Base-by-base conservation (phyloP, 805 yeast genomes). In the Metschnikowia koreensis region DNA sequence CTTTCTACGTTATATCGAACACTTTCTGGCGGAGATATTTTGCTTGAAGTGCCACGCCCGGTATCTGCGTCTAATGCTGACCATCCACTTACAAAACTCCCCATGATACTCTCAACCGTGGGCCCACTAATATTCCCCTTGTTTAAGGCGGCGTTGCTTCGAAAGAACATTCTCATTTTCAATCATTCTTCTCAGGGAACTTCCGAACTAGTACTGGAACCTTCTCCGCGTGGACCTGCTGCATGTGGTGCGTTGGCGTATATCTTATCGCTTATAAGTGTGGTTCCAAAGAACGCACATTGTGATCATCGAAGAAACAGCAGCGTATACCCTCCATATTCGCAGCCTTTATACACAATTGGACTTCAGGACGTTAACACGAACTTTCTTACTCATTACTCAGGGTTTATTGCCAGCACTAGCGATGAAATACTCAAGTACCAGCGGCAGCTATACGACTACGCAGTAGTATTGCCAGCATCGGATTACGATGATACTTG, bases 41-140 rank as follows among this genome's bases (percentile, higher is more conserved):
- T 41, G 40, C 38, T 41, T 33, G 46, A 40, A 33, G 41, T 38
- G 16, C 41, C 42, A 26, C 50, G 51, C 16, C 64, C 61, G 38
- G 59, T 60, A n/a, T 63, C 63, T 38, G 51, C 38, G 22, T 40
- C 44, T 2, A 39, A 38, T 12, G 38, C 53, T 7, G 55, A 81
- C 60, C 82, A 80, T 68, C 66, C 79, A 15, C 67, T 77, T 31
- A 65, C 70, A 41, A 61, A 60, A n/a, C 65, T 83, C 16, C 73
- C 80, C 1, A 65, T 70, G 11, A 66, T 83, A 38, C 60, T 86
- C 42, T 72, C 77, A 29, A 61, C 65, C 1, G 67, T 83, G 47
- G 92, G 96, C 0, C 92, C 94, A 0, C 68, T 84, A 46, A 70
- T 83, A 2, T 87, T 85, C 61, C 79, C 74, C 38, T 64, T 85